A percentile compares a stretch with the other conserved stretches of the same genome.
phyloP scores from a whole-genome alignment of 163 green algal species.

The Scenedesmus sp. region DNA sequence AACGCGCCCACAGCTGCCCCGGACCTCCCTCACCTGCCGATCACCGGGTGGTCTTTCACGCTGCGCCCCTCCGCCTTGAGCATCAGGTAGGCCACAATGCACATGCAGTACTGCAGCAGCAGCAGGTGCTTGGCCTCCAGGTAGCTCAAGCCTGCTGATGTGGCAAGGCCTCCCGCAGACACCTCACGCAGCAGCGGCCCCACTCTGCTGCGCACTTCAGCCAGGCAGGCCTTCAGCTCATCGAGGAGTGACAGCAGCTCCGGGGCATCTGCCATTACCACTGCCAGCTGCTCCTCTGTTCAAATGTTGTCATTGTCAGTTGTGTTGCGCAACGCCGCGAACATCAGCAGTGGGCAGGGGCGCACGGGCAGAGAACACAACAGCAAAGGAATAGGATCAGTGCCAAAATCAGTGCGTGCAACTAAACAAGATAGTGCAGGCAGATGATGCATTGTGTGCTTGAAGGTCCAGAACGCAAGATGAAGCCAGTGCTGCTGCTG shows the following conservation, averaged over 20 bases:
- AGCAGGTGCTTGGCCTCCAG: conserved; percentile 98
- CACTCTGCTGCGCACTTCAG: conserved; percentile 69
- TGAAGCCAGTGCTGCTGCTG: no score
- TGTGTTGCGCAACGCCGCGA: background rate
- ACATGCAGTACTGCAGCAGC: conserved; percentile 94
- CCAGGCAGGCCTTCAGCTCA: conserved; percentile 81
- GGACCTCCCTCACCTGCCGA: conserved; percentile 65
- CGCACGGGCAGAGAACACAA: background rate
- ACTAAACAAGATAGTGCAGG: background rate
- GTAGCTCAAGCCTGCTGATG: conserved; percentile 93
- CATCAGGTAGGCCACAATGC: conserved; percentile 97
- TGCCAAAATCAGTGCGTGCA: background rate
- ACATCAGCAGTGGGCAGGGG: background rate
- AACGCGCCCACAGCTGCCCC: background rate
- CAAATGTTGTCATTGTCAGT: background rate
- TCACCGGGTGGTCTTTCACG: conserved; percentile 94
- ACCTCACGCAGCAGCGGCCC: conserved; percentile 66
- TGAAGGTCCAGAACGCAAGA: no score
- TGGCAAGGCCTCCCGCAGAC: conserved; percentile 81
- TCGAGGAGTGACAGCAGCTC: conserved; percentile 90
- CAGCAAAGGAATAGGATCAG: background rate
- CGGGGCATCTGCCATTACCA: conserved; percentile 83
- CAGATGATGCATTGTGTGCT: no score
- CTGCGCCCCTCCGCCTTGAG: conserved; percentile 93
- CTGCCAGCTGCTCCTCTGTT: conserved; percentile 66